Conservation (phyloP, 2,329 filamentous ascomycete genomes). For the Trichoderma endophyticum region DNA sequence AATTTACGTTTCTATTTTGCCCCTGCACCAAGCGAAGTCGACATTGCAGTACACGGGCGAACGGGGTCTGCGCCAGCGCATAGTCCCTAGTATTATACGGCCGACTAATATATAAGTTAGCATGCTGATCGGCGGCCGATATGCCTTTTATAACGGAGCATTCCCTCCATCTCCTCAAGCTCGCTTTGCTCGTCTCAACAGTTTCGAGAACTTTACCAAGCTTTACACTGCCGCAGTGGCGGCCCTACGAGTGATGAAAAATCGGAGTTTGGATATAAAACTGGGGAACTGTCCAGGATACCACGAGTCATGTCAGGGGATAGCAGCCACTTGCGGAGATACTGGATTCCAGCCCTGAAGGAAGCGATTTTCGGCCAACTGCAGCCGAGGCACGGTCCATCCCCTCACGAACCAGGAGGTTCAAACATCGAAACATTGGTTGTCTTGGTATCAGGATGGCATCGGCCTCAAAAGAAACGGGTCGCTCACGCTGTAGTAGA, state of each 20-base stretch:
- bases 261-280: background rate
- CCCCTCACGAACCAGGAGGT: background rate
- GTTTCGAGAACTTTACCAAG: background rate
- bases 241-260: background rate
- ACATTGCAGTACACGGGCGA: background rate
- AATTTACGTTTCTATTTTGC: background rate
- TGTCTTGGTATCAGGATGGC: background rate
- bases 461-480: too few species aligned
- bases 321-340: background rate
- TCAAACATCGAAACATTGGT: background rate
- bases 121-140: background rate
- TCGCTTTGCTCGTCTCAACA: background rate
- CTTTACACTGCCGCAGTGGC: background rate
- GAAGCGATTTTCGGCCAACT: background rate
- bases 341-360: background rate
- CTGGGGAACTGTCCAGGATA: background rate
- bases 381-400: background rate
- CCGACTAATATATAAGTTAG: background rate
- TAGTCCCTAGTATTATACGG: background rate
- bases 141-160: background rate
- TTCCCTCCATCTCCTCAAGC: background rate
- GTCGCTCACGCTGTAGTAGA: background rate
- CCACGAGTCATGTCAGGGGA: constrained; percentile 1
- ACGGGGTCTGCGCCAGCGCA: background rate
- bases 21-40: background rate